A percentile compares a stretch with the other conserved stretches of the same genome.
Conservation (phyloP, 345 rosid genomes). For the Lumnitzera littorea region DNA sequence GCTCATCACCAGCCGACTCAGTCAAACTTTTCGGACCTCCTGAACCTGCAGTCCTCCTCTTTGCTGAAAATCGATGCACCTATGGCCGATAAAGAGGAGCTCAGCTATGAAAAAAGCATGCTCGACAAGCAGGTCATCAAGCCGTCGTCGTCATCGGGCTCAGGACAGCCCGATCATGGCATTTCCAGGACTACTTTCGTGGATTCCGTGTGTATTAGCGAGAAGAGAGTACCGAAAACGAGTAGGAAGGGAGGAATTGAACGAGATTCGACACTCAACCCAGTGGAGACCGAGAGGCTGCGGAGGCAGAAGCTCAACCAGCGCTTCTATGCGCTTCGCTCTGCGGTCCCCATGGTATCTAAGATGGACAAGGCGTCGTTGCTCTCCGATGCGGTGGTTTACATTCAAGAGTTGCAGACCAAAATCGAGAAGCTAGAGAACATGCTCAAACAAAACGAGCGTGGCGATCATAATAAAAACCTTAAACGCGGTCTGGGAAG, state of each 20-base stretch:
- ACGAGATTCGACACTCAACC: conserved; percentile 39
- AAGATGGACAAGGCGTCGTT: conserved; percentile 91
- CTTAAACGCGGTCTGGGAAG: conserved; percentile 3
- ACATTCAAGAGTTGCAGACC: conserved; percentile 57
- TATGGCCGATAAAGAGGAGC: conserved; percentile 10
- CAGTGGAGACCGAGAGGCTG: conserved; percentile 79
- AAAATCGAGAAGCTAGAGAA: conserved; percentile 43
- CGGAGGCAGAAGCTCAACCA: conserved; percentile 76
- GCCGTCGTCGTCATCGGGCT: conserved; percentile 26
- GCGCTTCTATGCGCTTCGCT: conserved; percentile 65
- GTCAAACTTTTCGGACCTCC: too few species aligned
- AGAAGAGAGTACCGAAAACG: not conserved
- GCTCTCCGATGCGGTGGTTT: conserved; percentile 58
- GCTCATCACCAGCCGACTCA: too few species aligned
- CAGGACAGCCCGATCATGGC: conserved; percentile 12
- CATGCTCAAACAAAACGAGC: conserved; percentile 8
- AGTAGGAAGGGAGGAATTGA: conserved; percentile 11
- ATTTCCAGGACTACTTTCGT: not conserved
- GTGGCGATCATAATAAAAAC: not conserved
- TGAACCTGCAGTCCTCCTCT: conserved; percentile 1
- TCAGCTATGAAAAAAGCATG: not conserved
- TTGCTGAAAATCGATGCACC: conserved; percentile 12
- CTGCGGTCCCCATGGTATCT: conserved; percentile 83
- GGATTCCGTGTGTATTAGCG: not conserved
- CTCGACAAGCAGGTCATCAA: too few species aligned